Percentiles rank a stretch among this genome's conserved stretches.
Conservation (phyloP, 495 filamentous ascomycete genomes). For the Penicillium simplicissimum region DNA sequence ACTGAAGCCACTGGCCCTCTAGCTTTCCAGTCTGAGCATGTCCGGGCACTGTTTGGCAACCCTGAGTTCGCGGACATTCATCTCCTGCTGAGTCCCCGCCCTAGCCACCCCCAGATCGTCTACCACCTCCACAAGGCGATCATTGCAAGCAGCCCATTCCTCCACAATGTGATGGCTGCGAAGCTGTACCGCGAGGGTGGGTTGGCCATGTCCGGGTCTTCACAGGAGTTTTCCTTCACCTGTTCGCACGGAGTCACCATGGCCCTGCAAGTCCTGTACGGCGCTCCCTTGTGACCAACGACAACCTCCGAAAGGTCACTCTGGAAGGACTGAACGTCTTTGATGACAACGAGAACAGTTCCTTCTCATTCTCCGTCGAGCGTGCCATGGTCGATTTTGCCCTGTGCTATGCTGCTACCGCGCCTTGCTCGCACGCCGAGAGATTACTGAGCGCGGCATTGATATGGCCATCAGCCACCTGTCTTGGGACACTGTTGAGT, state of each 20-base stretch:
- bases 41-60: slow-evolving; percentile 12
- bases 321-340: neutral
- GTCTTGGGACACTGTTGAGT: slow-evolving; percentile 33
- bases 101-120: slow-evolving; percentile 11
- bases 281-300: neutral
- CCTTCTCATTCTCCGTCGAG: slow-evolving; percentile 16
- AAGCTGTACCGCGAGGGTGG: neutral
- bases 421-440: slow-evolving; percentile 26
- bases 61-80: slow-evolving; percentile 22
- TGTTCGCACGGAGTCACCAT: slow-evolving; percentile 29
- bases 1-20: neutral
- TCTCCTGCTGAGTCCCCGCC: slow-evolving; percentile 21
- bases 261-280: slow-evolving; percentile 33
- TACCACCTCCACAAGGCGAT: slow-evolving; percentile 1
- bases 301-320: neutral
- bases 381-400: slow-evolving; percentile 30
- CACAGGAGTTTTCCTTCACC: slow-evolving; percentile 19
- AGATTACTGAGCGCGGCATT: slow-evolving; percentile 31
- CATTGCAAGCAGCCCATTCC: slow-evolving; percentile 12
- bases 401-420: slow-evolving; percentile 33
- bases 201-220: slow-evolving; percentile 16
- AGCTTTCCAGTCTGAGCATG: neutral
- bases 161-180: slow-evolving; percentile 4
- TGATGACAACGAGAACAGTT: neutral
- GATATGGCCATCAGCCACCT: slow-evolving; percentile 25